Base-by-base conservation (phyloP, 257 asterid species). In the Solanum chilense region DNA sequence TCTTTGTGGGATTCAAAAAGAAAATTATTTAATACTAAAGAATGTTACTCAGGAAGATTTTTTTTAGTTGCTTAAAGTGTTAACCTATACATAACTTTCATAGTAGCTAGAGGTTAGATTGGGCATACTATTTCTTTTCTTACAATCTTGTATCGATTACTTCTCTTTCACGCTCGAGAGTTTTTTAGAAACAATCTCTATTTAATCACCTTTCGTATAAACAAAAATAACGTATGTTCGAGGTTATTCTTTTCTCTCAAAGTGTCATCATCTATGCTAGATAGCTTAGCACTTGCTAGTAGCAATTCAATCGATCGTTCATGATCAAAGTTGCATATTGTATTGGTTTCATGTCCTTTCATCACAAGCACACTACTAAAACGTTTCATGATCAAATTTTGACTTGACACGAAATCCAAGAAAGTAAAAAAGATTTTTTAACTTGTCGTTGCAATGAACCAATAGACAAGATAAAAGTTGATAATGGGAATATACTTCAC, bases 61-160 rank as follows among this genome's bases (percentile, higher is more conserved):
- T 37, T 29, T 80, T 81, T 49, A 12, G 85, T 35, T 45, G 66
- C 84, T 45, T 45, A 25, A 77, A 77, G 84, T 44, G 84, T 77
- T 25, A 1, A 45, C 27, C 42, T 78, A 80, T 80, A 80, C 85
- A 49, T 6, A 20, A 29, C 42, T 49, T 81, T 31, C 29, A 16
- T 23, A 6, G 85, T 29, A 49, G 69, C 69, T 81, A 81, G 69
- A 49, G 2, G 45, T 81, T 18, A 11, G 85, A 49, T 9, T 27
- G 69, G 69, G 29, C 70, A n/a, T 62, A 62, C 18, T 49, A 16
- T 80, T 44, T 66, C 37, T 27, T 25, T 66, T 27, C 37, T 7
- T 27, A 27, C 75, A 1, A 68, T 27, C 39, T 14, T 27, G 39
- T 20, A 15, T 68, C 0, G 21, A 13, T 68, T 68, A 27, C 37